These are phyloP conservation scores for Amanita pallidorosea DNA, from an alignment of 768 basidiomycete genomes.

Conservation along the genomic window DNA sequence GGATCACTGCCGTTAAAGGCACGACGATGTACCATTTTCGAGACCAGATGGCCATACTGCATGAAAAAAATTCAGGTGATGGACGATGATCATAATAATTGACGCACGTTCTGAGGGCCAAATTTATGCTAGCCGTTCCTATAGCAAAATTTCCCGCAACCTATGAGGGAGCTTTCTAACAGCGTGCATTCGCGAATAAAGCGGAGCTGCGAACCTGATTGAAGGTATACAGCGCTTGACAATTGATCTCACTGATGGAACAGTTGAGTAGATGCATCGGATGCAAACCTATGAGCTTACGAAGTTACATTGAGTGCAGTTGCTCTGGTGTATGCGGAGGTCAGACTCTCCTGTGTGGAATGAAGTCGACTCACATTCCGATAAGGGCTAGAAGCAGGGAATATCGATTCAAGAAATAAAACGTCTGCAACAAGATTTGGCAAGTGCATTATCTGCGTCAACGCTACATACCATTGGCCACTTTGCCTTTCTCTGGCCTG, in stretches of 20 bases:
- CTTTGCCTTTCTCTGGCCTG: constrained; percentile 43
- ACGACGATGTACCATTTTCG: constrained; percentile 41
- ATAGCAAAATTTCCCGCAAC: constrained; percentile 54
- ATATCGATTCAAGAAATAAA: constrained; percentile 65
- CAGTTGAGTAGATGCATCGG: neutral
- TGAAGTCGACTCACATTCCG: constrained; percentile 45
- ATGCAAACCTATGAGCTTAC: constrained; percentile 16
- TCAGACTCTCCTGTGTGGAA: neutral
- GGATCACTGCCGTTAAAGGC: constrained; percentile 43
- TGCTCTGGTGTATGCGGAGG: constrained; percentile 24
- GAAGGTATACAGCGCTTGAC: constrained; percentile 61
- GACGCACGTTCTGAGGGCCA: constrained; percentile 56
- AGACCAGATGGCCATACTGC: constrained; percentile 63
- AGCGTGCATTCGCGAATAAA: neutral
- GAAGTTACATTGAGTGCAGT: constrained; percentile 48
- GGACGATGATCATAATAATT: neutral
- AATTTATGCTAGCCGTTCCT: constrained; percentile 62
- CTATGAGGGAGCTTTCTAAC: constrained; percentile 11
- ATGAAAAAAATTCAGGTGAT: neutral
- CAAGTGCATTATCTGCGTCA: neutral
- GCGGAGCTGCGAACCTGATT: constrained; percentile 30
- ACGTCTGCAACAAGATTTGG: constrained; percentile 26
- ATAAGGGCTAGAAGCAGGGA: constrained; percentile 52
- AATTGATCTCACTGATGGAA: constrained; percentile 36
- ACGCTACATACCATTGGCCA: constrained; percentile 53